phyloP scores from a whole-genome alignment of 257 asterid species.

The Verbena officinalis region DNA sequence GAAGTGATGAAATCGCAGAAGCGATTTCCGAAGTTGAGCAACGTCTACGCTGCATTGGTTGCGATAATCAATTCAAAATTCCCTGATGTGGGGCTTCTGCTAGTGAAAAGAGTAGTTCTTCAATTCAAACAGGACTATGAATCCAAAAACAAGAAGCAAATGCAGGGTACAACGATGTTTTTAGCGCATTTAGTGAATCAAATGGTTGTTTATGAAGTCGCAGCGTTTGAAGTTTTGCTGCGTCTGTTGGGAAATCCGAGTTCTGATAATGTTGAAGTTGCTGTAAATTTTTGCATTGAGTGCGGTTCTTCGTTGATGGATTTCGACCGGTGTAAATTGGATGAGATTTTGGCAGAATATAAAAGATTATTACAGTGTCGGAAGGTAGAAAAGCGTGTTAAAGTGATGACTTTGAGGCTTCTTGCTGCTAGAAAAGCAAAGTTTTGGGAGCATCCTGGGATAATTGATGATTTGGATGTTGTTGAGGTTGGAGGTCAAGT shows the following conservation, averaged over 20 bases:
- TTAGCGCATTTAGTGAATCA: constrained; percentile 45
- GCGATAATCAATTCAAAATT: constrained; percentile 33
- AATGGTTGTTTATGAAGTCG: constrained; percentile 23
- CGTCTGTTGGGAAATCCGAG: constrained; percentile 35
- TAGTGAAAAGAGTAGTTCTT: constrained; percentile 33
- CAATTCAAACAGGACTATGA: constrained; percentile 29
- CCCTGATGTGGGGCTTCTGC: constrained; percentile 36
- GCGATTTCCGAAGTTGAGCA: constrained; percentile 15
- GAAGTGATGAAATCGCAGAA: constrained; percentile 39
- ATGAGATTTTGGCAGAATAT: too few relatives aligned
- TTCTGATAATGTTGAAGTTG: constrained; percentile 38
- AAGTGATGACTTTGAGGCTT: too few relatives aligned
- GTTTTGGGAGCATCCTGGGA: too few relatives aligned
- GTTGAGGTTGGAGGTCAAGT: too few relatives aligned
- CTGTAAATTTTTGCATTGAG: constrained; percentile 38
- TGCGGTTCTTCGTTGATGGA: constrained; percentile 33
- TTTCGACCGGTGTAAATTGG: too few relatives aligned
- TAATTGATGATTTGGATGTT: too few relatives aligned
- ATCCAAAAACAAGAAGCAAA: neutral
- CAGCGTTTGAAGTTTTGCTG: constrained; percentile 30
- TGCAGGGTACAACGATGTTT: constrained; percentile 23
- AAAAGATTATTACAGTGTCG: too few relatives aligned
- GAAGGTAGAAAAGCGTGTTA: too few relatives aligned
- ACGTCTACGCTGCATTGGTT: constrained; percentile 41
- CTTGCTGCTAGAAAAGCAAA: too few relatives aligned